Conservation (phyloP, 345 rosid genomes). For the Salix purpurea region DNA sequence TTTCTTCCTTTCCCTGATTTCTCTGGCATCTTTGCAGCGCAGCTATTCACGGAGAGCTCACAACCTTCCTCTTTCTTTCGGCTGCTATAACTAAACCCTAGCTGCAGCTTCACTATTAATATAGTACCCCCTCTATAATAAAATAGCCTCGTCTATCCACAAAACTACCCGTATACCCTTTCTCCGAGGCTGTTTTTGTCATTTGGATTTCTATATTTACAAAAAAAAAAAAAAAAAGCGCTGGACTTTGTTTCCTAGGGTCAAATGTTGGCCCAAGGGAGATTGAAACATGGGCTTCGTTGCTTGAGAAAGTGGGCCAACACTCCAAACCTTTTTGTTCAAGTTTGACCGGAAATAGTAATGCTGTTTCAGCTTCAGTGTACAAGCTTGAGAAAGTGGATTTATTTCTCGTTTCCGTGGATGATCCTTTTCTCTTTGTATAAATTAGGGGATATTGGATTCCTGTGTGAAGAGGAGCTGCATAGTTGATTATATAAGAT, state of each 20-base stretch:
- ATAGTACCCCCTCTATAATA: not conserved
- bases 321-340: not conserved
- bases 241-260: too few species aligned
- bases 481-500: not conserved
- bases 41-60: not conserved
- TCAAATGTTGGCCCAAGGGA: not conserved
- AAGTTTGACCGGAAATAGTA: not conserved
- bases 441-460: conserved; percentile 1
- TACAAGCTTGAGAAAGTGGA: not conserved
- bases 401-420: not conserved
- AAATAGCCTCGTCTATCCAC: not conserved
- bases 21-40: conserved; percentile 22
- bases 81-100: conserved; percentile 2
- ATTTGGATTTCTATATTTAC: not conserved
- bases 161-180: not conserved
- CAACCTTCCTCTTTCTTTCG: not conserved
- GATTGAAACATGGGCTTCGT: not conserved
- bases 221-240: too few species aligned
- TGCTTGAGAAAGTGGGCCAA: not conserved
- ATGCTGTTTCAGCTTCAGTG: not conserved
- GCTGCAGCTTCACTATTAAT: not conserved
- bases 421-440: not conserved
- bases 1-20: conserved; percentile 29
- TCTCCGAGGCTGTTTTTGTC: not conserved
- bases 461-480: conserved; percentile 1